These are phyloP conservation scores for Erysimum cheiranthoides DNA, from an alignment of 345 rosid genomes.

Conservation along the genomic window DNA sequence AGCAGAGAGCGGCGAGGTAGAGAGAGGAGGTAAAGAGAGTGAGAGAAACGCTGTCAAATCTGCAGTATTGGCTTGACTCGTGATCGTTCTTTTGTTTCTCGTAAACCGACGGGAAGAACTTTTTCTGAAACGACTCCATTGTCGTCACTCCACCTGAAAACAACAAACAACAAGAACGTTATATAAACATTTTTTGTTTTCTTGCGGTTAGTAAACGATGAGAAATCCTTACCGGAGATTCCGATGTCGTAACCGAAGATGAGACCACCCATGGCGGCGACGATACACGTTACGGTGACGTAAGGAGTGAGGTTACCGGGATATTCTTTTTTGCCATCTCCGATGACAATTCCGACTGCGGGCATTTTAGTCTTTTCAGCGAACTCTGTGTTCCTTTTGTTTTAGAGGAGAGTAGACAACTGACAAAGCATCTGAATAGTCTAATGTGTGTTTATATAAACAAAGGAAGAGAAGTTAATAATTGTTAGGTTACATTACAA, in stretches of 20 bases:
- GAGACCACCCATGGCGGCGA: constrained; percentile 95
- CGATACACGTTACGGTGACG: constrained; percentile 74
- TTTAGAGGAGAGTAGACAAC: not conserved
- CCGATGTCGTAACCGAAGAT: constrained; percentile 96
- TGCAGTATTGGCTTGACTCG: constrained; percentile 64
- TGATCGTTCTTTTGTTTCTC: constrained; percentile 49
- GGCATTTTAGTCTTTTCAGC: constrained; percentile 49
- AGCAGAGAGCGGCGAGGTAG: constrained; percentile 74
- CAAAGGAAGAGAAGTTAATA: not conserved
- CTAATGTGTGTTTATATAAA: constrained; percentile 8
- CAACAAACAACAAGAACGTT: not conserved
- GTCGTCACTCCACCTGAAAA: constrained; percentile 83
- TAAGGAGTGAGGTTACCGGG: constrained; percentile 77
- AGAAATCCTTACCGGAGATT: constrained; percentile 58
- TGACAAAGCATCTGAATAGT: not conserved
- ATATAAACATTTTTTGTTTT: not conserved
- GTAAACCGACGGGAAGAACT: constrained; percentile 71
- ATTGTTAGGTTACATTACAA: not conserved
- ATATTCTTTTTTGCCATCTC: constrained; percentile 54
- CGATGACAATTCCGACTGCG: constrained; percentile 52
- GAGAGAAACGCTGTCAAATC: constrained; percentile 64
- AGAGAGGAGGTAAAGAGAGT: constrained; percentile 91
- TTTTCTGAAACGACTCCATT: constrained; percentile 64
- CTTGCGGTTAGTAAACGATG: not conserved
- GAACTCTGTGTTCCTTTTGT: not conserved